Evolutionary conservation across 2,329 filamentous ascomycete species (phyloP), one percentile per base, ranked within the genome.

Genomic region (Xenoacremonium recifei): DNA sequence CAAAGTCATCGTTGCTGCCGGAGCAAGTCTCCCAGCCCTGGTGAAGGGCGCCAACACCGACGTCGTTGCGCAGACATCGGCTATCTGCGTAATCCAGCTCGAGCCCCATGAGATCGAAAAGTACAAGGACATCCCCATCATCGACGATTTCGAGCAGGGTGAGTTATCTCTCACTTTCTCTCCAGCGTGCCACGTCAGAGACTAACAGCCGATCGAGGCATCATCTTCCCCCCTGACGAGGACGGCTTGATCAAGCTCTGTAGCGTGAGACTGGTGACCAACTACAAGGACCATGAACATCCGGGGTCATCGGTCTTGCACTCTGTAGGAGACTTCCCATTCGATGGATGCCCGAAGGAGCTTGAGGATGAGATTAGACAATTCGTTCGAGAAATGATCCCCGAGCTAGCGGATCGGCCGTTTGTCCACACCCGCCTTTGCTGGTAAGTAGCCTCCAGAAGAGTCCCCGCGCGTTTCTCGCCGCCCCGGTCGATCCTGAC

Each of bases 1-100:
- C 48, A 64, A 84, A 6, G 77, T 81, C 20, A 68, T 88, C 32
- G 68, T 88, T 4, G 81, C 85, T 3, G 76, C 82, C 4, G 84
- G 84, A 15, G 82, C 84, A 17, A 86, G 82, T 77, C 81, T 80
- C 9, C 71, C 77, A 1, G 72, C 73, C 13, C 69, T 88, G 30
- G 66, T 87, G 40, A 79, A 86, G 1, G 51, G 51, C 55, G 68
- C 86, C 0, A 73, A 76, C 30, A 81, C 80, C 21, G 73, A 82
- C 34, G 78, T 78, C 29, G 73, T 77, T 37, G 79, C 83, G 2
- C 83, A 81, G 0, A 83, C 80, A 2, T 84, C 87, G 48, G 72
- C 75, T 1, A 63, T 87, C 38, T 77, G 75, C 11, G 87, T 85
- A 60, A 71, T 87, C 49, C 68, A 74, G 47, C 73, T 88, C 45